Evolutionary conservation across 768 basidiomycete genomes (phyloP).

Genomic region (Termitomyces sp.): DNA sequence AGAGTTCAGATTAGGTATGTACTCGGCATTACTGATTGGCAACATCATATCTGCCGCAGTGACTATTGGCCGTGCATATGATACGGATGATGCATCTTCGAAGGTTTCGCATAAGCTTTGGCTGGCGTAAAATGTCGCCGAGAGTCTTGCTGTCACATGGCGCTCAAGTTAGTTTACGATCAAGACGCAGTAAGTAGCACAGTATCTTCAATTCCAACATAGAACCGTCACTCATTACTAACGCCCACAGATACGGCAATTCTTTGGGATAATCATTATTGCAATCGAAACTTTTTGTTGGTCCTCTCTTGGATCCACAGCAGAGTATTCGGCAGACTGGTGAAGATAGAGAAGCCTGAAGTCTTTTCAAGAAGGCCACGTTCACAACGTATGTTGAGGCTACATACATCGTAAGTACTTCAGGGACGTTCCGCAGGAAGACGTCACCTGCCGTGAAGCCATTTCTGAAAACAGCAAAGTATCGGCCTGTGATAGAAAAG

Average conservation of each 20-base stretch:
- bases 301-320: neutral
- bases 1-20: neutral
- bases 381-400: neutral
- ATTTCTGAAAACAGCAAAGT: neutral
- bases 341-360: neutral
- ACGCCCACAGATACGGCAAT: neutral
- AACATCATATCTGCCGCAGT: neutral
- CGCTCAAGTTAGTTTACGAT: neutral
- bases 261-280: neutral
- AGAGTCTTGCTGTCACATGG: neutral
- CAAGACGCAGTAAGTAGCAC: too few species aligned
- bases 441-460: too few species aligned
- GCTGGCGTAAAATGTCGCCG: neutral
- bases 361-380: neutral
- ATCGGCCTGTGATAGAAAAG: neutral
- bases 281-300: neutral
- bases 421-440: neutral
- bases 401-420: too few species aligned
- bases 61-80: neutral
- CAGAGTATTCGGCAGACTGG: neutral
- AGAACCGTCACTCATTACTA: neutral
- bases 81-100: neutral
- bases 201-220: neutral
- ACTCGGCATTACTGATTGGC: neutral
- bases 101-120: neutral